phyloP scores from a whole-genome alignment of 306 rosid species.

The Acacia acuminata region DNA sequence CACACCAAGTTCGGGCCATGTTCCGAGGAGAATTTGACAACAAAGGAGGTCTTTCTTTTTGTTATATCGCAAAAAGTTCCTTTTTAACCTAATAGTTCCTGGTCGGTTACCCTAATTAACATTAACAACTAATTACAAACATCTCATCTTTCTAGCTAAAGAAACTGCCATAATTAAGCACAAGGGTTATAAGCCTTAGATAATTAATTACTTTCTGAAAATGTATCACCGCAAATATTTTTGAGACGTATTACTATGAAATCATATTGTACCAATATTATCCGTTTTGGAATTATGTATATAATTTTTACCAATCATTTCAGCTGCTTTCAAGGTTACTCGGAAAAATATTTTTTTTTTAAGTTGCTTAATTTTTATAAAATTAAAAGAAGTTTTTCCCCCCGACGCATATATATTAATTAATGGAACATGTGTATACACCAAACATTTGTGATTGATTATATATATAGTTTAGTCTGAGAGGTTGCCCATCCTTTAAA shows the following conservation, averaged over 20 bases:
- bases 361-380: not conserved
- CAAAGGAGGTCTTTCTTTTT: constrained; percentile 55
- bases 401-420: not conserved
- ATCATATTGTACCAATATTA: not conserved
- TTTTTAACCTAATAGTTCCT: constrained; percentile 47
- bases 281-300: not conserved
- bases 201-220: not conserved
- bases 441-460: not conserved
- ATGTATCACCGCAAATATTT: not conserved
- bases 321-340: not conserved
- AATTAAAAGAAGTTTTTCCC: not conserved
- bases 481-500: constrained; percentile 23
- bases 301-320: not conserved
- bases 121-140: not conserved
- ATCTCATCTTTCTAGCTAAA: not conserved
- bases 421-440: not conserved
- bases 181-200: not conserved
- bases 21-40: constrained; percentile 56
- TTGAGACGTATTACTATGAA: not conserved
- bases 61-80: constrained; percentile 59
- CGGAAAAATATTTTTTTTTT: not conserved
- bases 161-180: not conserved
- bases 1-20: constrained; percentile 50
- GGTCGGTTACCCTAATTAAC: constrained; percentile 37
- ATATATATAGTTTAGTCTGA: not conserved